Evolutionary conservation across 768 basidiomycete genomes (phyloP).

Genomic region (Mycena kentingensis): DNA sequence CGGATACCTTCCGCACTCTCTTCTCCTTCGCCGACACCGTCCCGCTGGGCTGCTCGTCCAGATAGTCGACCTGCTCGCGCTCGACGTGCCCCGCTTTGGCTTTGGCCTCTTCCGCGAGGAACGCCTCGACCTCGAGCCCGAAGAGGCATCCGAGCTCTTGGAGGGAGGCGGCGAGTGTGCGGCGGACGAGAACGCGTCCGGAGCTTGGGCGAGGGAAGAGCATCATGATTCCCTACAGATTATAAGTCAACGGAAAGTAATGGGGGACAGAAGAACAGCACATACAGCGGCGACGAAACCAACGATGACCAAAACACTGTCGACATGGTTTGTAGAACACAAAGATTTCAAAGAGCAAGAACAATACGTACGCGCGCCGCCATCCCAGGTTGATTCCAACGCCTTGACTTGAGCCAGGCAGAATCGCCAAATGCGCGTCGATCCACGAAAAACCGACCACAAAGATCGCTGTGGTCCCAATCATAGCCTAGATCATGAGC

Average conservation of each 20-base stretch:
- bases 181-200: conserved; percentile 43
- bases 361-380: conserved; percentile 42
- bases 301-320: conserved; percentile 46
- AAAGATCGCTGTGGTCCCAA: conserved; percentile 41
- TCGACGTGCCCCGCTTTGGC: conserved; percentile 34
- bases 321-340: no score
- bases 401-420: conserved; percentile 36
- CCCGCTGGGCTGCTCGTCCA: conserved; percentile 10
- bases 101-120: conserved; percentile 45
- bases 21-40: conserved; percentile 40
- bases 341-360: neutral
- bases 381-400: conserved; percentile 42
- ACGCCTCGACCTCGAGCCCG: conserved; percentile 44
- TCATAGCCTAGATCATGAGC: conserved; percentile 41
- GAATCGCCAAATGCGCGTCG: conserved; percentile 32
- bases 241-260: neutral
- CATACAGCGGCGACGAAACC: conserved; percentile 47
- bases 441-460: conserved; percentile 48
- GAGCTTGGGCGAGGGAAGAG: conserved; percentile 48
- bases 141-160: conserved; percentile 40
- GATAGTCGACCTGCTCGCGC: conserved; percentile 33
- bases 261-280: neutral
- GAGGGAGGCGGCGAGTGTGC: conserved; percentile 40
- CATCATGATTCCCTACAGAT: conserved; percentile 45
- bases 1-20: conserved; percentile 38